Conservation (phyloP, 2,329 filamentous ascomycete species). For the Alternaria atra region DNA sequence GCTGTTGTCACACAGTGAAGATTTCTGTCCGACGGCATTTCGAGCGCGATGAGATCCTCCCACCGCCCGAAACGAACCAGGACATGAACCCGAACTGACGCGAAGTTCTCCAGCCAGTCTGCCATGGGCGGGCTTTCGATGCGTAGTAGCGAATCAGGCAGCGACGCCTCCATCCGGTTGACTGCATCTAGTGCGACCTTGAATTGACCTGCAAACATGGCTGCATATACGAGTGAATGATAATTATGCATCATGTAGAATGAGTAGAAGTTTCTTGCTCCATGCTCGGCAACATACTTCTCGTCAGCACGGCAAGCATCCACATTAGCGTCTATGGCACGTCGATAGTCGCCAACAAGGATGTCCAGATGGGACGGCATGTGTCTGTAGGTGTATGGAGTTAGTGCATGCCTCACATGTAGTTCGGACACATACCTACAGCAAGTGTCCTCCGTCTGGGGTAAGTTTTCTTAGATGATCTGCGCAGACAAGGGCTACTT, state of each 20-base stretch:
- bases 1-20: slow-evolving; percentile 77
- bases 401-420: neutral
- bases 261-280: slow-evolving; percentile 76
- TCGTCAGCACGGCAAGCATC: slow-evolving; percentile 74
- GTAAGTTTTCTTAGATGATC: slow-evolving; percentile 70
- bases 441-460: slow-evolving; percentile 74
- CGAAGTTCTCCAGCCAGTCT: slow-evolving; percentile 76
- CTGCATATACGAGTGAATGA: slow-evolving; percentile 78
- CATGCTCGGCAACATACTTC: slow-evolving; percentile 67
- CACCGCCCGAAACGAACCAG: slow-evolving; percentile 77
- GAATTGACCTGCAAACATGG: slow-evolving; percentile 78
- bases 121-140: slow-evolving; percentile 77
- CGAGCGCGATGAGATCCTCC: slow-evolving; percentile 68
- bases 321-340: slow-evolving; percentile 72
- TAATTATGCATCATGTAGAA: slow-evolving; percentile 79
- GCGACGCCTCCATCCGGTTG: slow-evolving; percentile 65
- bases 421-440: slow-evolving; percentile 32
- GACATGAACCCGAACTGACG: slow-evolving; percentile 73
- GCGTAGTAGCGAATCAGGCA: slow-evolving; percentile 71
- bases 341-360: slow-evolving; percentile 74
- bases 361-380: slow-evolving; percentile 84
- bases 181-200: slow-evolving; percentile 69
- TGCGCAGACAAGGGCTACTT: slow-evolving; percentile 68
- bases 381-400: slow-evolving; percentile 52
- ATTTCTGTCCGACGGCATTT: slow-evolving; percentile 64